Conservation (phyloP, 345 rosid species). For the Citrus sp. region DNA sequence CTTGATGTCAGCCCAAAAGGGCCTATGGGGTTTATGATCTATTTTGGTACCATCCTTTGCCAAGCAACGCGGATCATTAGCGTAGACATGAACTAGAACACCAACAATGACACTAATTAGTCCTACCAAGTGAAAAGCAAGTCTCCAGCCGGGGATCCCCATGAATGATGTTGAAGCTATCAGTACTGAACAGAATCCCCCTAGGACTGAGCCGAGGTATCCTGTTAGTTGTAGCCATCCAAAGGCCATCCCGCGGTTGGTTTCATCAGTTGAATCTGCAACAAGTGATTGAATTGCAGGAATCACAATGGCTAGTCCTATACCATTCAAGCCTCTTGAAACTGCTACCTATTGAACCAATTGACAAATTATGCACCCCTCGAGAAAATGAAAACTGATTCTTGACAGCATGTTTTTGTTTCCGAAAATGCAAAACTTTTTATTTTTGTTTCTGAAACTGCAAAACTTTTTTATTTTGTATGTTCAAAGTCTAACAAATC, state of each 20-base stretch:
- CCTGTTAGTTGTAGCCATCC: constrained; percentile 76
- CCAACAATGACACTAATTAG: constrained; percentile 57
- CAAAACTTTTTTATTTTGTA: too few relatives aligned
- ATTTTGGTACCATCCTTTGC: not conserved
- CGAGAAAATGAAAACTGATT: not conserved
- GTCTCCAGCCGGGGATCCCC: constrained; percentile 75
- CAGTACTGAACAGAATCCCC: constrained; percentile 50
- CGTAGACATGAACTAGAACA: constrained; percentile 48
- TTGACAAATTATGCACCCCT: not conserved
- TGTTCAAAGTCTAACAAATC: too few relatives aligned
- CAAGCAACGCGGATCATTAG: constrained; percentile 52
- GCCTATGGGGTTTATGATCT: not conserved
- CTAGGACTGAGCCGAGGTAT: constrained; percentile 56
- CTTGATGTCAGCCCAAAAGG: constrained; percentile 40
- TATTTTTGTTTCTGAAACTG: not conserved
- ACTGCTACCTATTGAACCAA: constrained; percentile 46
- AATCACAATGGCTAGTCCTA: constrained; percentile 59
- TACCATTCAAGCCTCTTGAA: constrained; percentile 67
- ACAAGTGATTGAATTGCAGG: constrained; percentile 65
- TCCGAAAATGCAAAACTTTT: too few relatives aligned
- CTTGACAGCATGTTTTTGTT: not conserved
- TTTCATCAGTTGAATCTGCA: constrained; percentile 77
- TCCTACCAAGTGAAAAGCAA: constrained; percentile 65
- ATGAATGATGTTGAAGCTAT: constrained; percentile 61
- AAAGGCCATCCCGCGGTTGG: constrained; percentile 69